A percentile compares a stretch with the other conserved stretches of the same genome.
Conservation (phyloP, 1,284 basidiomycete species). For the Coniophora puteana region DNA sequence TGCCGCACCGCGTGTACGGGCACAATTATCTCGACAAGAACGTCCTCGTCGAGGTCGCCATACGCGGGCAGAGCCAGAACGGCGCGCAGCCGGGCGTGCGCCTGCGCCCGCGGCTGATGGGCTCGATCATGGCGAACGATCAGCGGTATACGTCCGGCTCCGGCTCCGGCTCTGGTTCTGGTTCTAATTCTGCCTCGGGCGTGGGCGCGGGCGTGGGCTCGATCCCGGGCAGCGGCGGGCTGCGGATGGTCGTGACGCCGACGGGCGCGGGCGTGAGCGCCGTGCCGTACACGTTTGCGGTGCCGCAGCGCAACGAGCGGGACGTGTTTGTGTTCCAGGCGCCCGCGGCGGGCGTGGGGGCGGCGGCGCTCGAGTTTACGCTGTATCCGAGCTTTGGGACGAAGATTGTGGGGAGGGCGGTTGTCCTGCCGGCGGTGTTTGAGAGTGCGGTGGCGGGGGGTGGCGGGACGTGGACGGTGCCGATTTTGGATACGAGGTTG, state of each 20-base stretch:
- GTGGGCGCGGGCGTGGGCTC: conserved; percentile 61
- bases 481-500: conserved; percentile 89
- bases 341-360: conserved; percentile 51
- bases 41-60: conserved; percentile 83
- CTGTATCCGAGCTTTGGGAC: conserved; percentile 99
- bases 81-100: conserved; percentile 68
- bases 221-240: conserved; percentile 71
- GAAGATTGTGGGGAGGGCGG: conserved; percentile 92
- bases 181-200: too few species aligned
- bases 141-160: too few species aligned
- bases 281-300: conserved; percentile 84
- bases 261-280: conserved; percentile 73
- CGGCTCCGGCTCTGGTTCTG: conserved; percentile 4
- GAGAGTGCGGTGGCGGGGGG: conserved; percentile 29
- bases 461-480: conserved; percentile 60
- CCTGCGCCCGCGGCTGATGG: conserved; percentile 67
- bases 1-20: conserved; percentile 90
- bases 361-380: conserved; percentile 88
- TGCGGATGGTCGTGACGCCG: conserved; percentile 96
- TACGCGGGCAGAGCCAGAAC: too few species aligned
- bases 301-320: conserved; percentile 79
- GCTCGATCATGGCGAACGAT: conserved; percentile 43
- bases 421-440: conserved; percentile 81
- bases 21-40: conserved; percentile 91
- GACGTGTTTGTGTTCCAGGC: conserved; percentile 92